phyloP scores from a whole-genome alignment of 257 asterid genomes.

The Knoxia roxburghii region DNA sequence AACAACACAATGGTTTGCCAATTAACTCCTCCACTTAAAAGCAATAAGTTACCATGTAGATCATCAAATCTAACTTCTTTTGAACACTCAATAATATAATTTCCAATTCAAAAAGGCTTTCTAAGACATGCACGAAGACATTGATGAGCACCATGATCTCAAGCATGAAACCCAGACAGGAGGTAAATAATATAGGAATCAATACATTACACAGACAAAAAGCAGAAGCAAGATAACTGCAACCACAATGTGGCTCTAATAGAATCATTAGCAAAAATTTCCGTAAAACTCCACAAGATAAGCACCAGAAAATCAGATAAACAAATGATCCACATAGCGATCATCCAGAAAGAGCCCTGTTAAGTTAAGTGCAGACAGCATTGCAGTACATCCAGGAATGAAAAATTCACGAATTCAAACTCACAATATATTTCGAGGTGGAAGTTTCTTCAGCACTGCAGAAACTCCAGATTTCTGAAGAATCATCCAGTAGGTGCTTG shows the following conservation, averaged over 20 bases:
- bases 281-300: background rate
- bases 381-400: background rate
- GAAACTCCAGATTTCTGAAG: conserved; percentile 74
- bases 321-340: background rate
- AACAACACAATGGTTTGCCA: background rate
- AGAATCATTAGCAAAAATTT: background rate
- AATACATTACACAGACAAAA: background rate
- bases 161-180: too few species aligned
- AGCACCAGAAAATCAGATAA: background rate
- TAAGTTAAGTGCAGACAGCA: conserved; percentile 1
- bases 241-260: background rate
- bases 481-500: conserved; percentile 61
- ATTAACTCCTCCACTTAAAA: background rate
- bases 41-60: background rate
- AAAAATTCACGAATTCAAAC: conserved; percentile 17
- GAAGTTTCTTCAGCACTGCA: conserved; percentile 61
- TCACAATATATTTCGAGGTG: conserved; percentile 67
- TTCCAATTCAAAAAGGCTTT: background rate
- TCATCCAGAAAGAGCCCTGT: background rate
- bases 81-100: background rate
- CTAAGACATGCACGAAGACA: background rate
- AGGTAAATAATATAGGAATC: background rate
- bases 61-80: background rate
- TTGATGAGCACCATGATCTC: too few species aligned
- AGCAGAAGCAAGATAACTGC: background rate